These are phyloP conservation scores for Geum urbanum DNA, from an alignment of 306 rosid genomes.

Conservation along the genomic window DNA sequence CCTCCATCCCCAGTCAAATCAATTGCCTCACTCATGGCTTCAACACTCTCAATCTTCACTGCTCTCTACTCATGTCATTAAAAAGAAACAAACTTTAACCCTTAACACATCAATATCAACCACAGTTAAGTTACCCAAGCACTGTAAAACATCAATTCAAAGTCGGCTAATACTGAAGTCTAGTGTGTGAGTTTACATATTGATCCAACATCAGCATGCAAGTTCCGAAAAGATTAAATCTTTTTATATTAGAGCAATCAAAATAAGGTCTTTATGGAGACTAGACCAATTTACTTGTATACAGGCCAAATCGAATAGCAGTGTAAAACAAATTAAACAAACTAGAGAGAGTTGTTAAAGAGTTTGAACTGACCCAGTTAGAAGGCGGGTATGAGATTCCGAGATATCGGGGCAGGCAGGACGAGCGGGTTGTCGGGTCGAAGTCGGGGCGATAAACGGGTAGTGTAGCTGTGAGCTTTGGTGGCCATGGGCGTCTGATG, in stretches of 20 bases:
- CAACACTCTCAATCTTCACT: conserved; percentile 30
- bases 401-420: conserved; percentile 7
- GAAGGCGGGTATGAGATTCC: conserved; percentile 6
- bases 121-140: neutral
- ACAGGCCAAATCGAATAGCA: neutral
- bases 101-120: neutral
- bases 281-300: neutral
- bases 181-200: neutral
- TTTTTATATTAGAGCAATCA: conserved; percentile 5
- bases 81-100: neutral
- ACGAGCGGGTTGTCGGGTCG: conserved; percentile 22
- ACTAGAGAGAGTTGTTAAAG: conserved; percentile 11
- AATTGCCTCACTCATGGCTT: conserved; percentile 65
- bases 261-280: neutral
- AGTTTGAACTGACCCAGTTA: conserved; percentile 23
- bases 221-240: neutral
- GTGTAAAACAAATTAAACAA: neutral
- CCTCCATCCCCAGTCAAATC: conserved; percentile 95
- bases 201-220: neutral
- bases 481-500: conserved; percentile 45
- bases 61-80: conserved; percentile 12
- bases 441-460: conserved; percentile 11
- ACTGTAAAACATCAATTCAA: neutral
- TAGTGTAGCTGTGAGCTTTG: conserved; percentile 27
- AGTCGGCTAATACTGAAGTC: neutral